Conservation (phyloP, 2,329 filamentous ascomycete genomes). For the Talaromyces verruculosus region DNA sequence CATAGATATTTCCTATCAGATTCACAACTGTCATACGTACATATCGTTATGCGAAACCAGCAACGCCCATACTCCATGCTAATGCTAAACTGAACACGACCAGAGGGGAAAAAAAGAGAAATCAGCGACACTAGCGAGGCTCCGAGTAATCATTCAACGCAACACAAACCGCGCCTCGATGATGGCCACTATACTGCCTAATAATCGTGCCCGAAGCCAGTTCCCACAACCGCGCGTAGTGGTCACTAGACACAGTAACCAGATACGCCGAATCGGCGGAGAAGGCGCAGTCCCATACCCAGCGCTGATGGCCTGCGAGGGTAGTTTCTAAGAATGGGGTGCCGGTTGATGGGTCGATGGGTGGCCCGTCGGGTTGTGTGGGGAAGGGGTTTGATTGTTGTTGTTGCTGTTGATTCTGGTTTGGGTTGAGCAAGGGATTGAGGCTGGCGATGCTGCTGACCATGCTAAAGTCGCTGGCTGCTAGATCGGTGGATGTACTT, state of each 20-base stretch:
- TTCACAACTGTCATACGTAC: not conserved
- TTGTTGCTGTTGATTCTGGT: constrained; percentile 24
- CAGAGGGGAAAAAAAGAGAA: not conserved
- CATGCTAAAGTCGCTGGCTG: constrained; percentile 21
- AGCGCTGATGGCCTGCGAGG: constrained; percentile 84
- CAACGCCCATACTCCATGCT: constrained; percentile 12
- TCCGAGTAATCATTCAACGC: constrained; percentile 79
- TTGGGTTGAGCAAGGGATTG: constrained; percentile 26
- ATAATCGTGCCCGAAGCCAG: constrained; percentile 83
- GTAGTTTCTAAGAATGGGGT: constrained; percentile 79
- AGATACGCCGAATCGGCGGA: constrained; percentile 90
- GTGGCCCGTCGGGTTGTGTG: constrained; percentile 40
- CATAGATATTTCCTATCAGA: not conserved
- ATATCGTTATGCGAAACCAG: not conserved
- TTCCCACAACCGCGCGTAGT: constrained; percentile 92
- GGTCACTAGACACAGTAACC: constrained; percentile 89
- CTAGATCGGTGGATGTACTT: constrained; percentile 17
- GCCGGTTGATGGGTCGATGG: constrained; percentile 48
- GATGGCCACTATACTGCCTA: constrained; percentile 91
- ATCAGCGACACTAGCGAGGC: constrained; percentile 34
- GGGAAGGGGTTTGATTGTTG: constrained; percentile 30
- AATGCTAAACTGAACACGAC: constrained; percentile 21
- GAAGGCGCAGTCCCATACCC: constrained; percentile 98
- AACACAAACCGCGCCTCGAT: constrained; percentile 87
- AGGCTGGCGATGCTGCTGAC: constrained; percentile 9